phyloP scores from a whole-genome alignment of 2,329 filamentous ascomycete genomes.

The Colletotrichum chrysophilum region DNA sequence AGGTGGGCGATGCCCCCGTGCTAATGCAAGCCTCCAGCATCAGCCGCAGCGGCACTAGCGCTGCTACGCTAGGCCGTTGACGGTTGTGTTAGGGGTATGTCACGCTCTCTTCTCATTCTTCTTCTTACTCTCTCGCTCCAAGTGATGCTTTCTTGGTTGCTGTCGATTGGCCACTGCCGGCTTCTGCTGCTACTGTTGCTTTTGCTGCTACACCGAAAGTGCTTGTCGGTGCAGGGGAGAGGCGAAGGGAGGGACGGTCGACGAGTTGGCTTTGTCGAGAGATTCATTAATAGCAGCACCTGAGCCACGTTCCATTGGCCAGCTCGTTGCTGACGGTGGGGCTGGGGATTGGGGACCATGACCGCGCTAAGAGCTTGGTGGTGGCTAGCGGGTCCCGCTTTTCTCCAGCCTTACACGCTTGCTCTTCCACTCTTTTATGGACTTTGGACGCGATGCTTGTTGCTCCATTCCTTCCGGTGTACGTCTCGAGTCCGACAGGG shows the following conservation, averaged over 20 bases:
- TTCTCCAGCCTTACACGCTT: slow-evolving; percentile 10
- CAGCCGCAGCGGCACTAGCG: slow-evolving; percentile 13
- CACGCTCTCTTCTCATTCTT: background rate
- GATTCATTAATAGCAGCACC: slow-evolving; percentile 15
- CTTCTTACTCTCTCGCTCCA: background rate
- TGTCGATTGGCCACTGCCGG: background rate
- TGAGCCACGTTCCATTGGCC: slow-evolving; percentile 7
- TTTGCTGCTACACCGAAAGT: background rate
- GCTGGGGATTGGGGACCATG: background rate
- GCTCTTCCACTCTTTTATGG: background rate
- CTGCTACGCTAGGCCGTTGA: background rate
- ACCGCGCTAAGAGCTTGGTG: background rate
- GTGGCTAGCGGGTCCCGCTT: background rate
- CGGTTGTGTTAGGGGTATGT: background rate
- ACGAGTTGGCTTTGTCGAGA: background rate
- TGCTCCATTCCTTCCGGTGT: background rate
- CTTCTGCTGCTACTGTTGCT: background rate
- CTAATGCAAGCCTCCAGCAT: background rate
- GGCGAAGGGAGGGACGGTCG: background rate
- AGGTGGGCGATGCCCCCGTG: background rate
- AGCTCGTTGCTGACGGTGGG: slow-evolving; percentile 11
- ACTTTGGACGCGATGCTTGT: background rate
- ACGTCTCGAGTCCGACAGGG: background rate
- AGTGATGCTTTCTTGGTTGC: background rate
- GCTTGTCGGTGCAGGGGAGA: slow-evolving; percentile 2